Percentiles rank a stretch among this genome's conserved stretches.
phyloP scores from a whole-genome alignment of 192 early-diverging fungal species.

The Gigaspora rosea region DNA sequence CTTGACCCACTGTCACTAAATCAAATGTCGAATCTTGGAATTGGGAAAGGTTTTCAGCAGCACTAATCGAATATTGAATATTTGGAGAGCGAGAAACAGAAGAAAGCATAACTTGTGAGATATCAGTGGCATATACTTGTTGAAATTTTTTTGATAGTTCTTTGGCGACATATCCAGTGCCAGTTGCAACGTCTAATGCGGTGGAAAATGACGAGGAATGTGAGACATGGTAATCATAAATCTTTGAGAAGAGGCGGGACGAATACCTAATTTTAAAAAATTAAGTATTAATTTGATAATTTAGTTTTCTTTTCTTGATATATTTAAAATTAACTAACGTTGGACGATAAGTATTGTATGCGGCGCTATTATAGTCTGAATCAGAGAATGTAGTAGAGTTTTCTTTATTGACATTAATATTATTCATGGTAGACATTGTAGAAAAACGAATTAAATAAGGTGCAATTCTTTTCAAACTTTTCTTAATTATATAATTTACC shows the following conservation, averaged over 20 bases:
- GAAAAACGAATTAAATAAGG: no score
- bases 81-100: slow-evolving; percentile 43
- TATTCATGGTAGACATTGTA: no score
- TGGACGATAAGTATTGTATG: slow-evolving; percentile 42
- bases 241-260: slow-evolving; percentile 37
- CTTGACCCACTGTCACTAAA: slow-evolving; percentile 51
- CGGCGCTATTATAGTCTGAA: slow-evolving; percentile 40
- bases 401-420: no score
- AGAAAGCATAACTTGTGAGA: slow-evolving; percentile 43
- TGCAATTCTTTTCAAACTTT: no score
- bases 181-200: slow-evolving; percentile 57
- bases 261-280: slow-evolving; percentile 26
- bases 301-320: no score
- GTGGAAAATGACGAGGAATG: slow-evolving; percentile 40
- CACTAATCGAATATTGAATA: slow-evolving; percentile 43
- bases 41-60: slow-evolving; percentile 42
- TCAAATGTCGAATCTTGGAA: slow-evolving; percentile 42
- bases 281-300: background rate
- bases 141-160: slow-evolving; percentile 51
- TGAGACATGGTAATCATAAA: slow-evolving; percentile 49
- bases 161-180: slow-evolving; percentile 58
- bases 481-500: no score
- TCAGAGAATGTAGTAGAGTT: slow-evolving; percentile 37
- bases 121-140: slow-evolving; percentile 51
- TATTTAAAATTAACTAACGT: background rate